These are phyloP conservation scores for Cucumis melo DNA, from an alignment of 306 rosid genomes.

Conservation along the genomic window DNA sequence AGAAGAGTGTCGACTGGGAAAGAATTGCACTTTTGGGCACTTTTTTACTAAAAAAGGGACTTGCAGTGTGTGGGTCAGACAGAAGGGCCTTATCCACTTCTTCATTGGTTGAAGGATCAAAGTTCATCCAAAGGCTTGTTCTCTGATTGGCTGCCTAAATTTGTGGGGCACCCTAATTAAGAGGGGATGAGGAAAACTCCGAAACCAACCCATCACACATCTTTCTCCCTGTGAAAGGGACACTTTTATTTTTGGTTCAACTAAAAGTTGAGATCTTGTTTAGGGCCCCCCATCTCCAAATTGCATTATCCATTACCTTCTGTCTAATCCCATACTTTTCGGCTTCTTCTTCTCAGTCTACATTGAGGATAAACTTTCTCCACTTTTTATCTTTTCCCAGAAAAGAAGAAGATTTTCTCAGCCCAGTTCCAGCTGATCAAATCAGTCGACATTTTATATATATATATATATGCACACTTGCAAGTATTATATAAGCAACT, in stretches of 20 bases:
- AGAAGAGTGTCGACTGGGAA: neutral
- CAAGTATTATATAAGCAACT: neutral
- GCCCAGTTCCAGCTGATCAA: neutral
- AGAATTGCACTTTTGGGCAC: slow-evolving; percentile 23
- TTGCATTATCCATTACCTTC: slow-evolving; percentile 5
- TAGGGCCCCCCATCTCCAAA: neutral
- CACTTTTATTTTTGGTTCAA: neutral
- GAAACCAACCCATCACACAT: neutral
- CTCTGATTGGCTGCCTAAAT: slow-evolving; percentile 3
- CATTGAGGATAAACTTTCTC: neutral
- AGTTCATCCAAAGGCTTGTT: neutral
- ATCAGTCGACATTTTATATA: neutral
- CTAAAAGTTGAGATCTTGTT: slow-evolving; percentile 6
- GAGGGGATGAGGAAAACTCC: neutral
- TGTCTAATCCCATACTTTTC: neutral
- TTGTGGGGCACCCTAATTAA: slow-evolving; percentile 1
- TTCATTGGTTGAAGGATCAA: neutral
- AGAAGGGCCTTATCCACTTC: slow-evolving; percentile 2
- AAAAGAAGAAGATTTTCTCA: neutral
- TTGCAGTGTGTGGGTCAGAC: neutral
- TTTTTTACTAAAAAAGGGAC: neutral
- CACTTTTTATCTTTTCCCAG: neutral
- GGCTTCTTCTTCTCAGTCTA: neutral
- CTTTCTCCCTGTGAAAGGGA: neutral
- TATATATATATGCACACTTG: neutral